Evolutionary conservation across 2,329 filamentous ascomycete genomes (phyloP), one percentile per base, ranked within the genome.

Genomic region (Clonostachys chloroleuca): DNA sequence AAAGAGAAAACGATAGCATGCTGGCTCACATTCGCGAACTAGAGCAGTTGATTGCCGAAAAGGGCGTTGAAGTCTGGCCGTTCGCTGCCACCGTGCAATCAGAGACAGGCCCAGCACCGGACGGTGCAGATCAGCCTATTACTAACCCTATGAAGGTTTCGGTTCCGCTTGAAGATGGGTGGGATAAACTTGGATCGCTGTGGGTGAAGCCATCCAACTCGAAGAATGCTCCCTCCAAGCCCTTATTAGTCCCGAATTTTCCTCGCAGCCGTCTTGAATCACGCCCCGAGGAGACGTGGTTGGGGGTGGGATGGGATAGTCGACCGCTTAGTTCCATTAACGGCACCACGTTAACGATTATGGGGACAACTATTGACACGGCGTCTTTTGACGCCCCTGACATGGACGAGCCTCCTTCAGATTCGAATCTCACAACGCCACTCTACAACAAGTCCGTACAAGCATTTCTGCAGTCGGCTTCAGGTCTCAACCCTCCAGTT

Each of bases 331-430:
- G 83, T 64, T 84, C 86, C 8, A 86, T 92, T 59, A 84, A 85
- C 56, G 88, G 87, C 42, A 91, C 86, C 0, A 82, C 80, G 9
- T 70, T 94, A n/a, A 84, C 87, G 2, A 81, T 95, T 46, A 80
- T 94, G 40, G 89, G 89, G 34, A 87, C 86, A 55, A 85, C 87
- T 42, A 86, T 94, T 56, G 87, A 95, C 63, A 79, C 92, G 40
- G 83, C 86, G 12, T 81, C 85, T 41, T 90, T 89, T 57, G 77
- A 84, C 42, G 81, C 78, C 1, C 72, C 76, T 2, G 86, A 89
- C 50, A 74, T 81, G 61, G 80, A 87, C 55, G 84, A 87, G 68
- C 61, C 62, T 12, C 55, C 55, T 6, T 45, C 52, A 8, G 76
- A 62, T 17, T 64, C 64, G 16, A 64, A 66, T 18, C 62, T 58